phyloP scores from a whole-genome alignment of 441 rosid species.

The Erodium trifolium region DNA sequence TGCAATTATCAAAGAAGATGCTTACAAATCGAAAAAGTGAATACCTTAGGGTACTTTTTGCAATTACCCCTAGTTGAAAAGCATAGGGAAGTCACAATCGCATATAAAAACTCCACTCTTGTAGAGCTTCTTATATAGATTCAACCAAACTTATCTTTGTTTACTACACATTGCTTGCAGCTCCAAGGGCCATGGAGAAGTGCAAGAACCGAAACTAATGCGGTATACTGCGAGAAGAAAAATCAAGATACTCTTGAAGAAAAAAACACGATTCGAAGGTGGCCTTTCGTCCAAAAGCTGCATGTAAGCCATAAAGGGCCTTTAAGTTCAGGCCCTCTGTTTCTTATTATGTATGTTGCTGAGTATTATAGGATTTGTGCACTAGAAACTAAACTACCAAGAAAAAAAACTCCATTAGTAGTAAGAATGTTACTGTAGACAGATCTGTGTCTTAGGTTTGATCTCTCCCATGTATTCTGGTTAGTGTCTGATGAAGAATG shows the following conservation, averaged over 20 bases:
- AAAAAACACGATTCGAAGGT: too few relatives aligned
- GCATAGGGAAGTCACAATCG: too few relatives aligned
- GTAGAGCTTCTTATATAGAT: too few relatives aligned
- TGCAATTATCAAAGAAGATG: too few relatives aligned
- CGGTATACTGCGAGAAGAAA: background rate
- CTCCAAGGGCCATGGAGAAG: constrained; percentile 27
- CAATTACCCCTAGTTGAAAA: too few relatives aligned
- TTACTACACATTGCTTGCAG: constrained; percentile 20
- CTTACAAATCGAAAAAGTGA: too few relatives aligned
- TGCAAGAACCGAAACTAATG: constrained; percentile 28
- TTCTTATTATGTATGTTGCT: background rate
- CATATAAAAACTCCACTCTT: too few relatives aligned
- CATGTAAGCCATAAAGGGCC: background rate
- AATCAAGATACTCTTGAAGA: background rate
- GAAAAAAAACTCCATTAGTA: background rate
- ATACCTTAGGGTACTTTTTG: too few relatives aligned
- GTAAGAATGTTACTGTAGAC: background rate
- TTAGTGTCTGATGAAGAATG: background rate
- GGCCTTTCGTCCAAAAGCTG: background rate
- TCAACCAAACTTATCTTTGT: too few relatives aligned
- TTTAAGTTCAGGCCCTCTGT: background rate
- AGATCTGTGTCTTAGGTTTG: background rate
- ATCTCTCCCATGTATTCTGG: background rate
- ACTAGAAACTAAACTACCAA: background rate
- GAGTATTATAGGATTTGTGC: background rate